phyloP scores from a whole-genome alignment of 2,329 filamentous ascomycete species.

The Ustulina deusta region DNA sequence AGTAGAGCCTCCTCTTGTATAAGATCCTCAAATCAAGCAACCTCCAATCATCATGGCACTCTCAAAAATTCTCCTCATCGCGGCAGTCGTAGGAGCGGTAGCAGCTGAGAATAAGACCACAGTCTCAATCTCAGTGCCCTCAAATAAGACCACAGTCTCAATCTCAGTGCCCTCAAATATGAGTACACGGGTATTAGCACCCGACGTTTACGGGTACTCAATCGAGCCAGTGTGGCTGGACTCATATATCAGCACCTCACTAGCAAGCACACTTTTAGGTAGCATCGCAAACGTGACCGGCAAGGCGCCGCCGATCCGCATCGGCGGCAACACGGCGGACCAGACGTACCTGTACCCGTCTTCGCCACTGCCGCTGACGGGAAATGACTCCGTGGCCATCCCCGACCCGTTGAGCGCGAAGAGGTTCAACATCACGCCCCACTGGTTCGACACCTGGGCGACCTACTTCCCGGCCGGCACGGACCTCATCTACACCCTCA shows the following conservation, averaged over 20 bases:
- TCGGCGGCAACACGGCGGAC: slow-evolving; percentile 54
- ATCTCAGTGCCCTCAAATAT: slow-evolving; percentile 47
- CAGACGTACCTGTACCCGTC: slow-evolving; percentile 50
- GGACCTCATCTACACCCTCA: slow-evolving; percentile 52
- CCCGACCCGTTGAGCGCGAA: slow-evolving; percentile 43
- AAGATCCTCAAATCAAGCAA: no score
- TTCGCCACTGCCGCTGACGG: slow-evolving; percentile 45
- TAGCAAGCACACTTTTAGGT: slow-evolving; percentile 47
- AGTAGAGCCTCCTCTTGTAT: not conserved
- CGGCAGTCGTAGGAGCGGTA: slow-evolving; percentile 28
- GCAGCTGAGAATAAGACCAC: slow-evolving; percentile 39
- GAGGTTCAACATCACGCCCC: slow-evolving; percentile 51
- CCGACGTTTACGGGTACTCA: slow-evolving; percentile 52
- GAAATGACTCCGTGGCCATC: slow-evolving; percentile 47
- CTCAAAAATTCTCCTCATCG: slow-evolving; percentile 27
- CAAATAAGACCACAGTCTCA: slow-evolving; percentile 37
- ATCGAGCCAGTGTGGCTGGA: slow-evolving; percentile 53
- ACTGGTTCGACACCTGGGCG: slow-evolving; percentile 51
- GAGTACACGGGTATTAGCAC: slow-evolving; percentile 44
- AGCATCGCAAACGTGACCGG: slow-evolving; percentile 48
- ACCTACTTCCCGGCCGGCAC: slow-evolving; percentile 51
- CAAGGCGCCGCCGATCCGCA: slow-evolving; percentile 50
- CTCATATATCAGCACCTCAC: slow-evolving; percentile 48
- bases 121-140: slow-evolving; percentile 43
- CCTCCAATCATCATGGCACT: slow-evolving; percentile 20